These are phyloP conservation scores for Tanozyma kutaoensis DNA, from an alignment of 805 yeast genomes.

Conservation along the genomic window DNA sequence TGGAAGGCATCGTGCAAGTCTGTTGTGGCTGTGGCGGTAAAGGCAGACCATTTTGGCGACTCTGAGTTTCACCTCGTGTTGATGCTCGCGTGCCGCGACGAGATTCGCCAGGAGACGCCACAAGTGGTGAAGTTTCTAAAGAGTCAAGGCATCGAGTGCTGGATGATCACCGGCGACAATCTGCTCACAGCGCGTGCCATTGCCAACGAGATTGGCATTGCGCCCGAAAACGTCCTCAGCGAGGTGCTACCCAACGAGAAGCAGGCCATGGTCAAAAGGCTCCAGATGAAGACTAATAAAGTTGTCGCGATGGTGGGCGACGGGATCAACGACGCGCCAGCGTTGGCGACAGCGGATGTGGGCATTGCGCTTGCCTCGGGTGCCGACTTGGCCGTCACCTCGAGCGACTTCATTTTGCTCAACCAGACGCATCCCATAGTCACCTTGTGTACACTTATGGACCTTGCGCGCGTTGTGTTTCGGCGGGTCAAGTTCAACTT, in stretches of 20 bases:
- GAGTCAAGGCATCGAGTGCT: conserved; percentile 38
- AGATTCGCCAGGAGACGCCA: conserved; percentile 42
- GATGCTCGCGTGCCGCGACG: conserved; percentile 48
- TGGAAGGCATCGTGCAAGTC: conserved; percentile 62
- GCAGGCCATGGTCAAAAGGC: conserved; percentile 41
- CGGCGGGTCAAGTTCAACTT: conserved; percentile 43
- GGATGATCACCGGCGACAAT: conserved; percentile 76
- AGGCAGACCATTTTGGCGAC: conserved; percentile 13
- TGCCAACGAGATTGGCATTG: conserved; percentile 49
- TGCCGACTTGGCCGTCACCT: conserved; percentile 60
- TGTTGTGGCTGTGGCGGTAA: conserved; percentile 39
- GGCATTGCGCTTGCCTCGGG: conserved; percentile 80
- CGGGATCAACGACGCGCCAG: conserved; percentile 97
- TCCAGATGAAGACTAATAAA: conserved; percentile 25
- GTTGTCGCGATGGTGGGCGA: conserved; percentile 79
- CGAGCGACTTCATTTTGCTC: conserved; percentile 61
- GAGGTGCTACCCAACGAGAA: conserved; percentile 68
- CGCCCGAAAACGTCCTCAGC: conserved; percentile 37
- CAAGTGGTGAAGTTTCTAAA: conserved; percentile 27
- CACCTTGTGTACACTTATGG: conserved; percentile 41
- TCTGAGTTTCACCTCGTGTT: conserved; percentile 25
- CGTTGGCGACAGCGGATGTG: conserved; percentile 73
- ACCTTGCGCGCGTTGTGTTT: conserved; percentile 36
- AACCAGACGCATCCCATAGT: conserved; percentile 36
- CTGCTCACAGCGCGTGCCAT: conserved; percentile 53